Conservation (phyloP, 192 early-diverging fungal genomes). For the Umbelopsis ramanniana region DNA sequence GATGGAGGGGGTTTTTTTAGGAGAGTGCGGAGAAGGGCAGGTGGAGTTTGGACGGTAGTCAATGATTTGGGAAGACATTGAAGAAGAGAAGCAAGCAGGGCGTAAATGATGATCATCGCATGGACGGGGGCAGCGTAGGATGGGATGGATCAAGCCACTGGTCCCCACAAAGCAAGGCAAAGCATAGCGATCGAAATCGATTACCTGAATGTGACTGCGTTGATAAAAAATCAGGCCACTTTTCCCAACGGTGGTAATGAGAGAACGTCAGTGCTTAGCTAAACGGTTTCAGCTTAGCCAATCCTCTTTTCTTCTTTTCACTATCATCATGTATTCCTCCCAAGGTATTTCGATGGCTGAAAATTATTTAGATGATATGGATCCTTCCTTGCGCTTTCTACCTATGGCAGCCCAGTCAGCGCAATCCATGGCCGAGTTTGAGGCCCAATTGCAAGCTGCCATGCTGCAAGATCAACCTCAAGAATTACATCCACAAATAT, state of each 20-base stretch:
- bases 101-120: neutral
- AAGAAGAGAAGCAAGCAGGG: neutral
- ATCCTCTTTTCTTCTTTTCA: neutral
- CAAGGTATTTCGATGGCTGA: slow-evolving; percentile 7
- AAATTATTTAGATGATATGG: slow-evolving; percentile 7
- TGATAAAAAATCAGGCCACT: slow-evolving; percentile 14
- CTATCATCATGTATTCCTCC: slow-evolving; percentile 1
- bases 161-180: too few species aligned
- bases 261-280: neutral
- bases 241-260: neutral
- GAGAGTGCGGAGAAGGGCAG: slow-evolving; percentile 4
- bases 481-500: neutral
- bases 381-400: neutral
- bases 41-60: slow-evolving; percentile 12
- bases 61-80: neutral
- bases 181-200: too few species aligned
- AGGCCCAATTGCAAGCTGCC: slow-evolving; percentile 5
- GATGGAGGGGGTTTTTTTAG: neutral
- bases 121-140: too few species aligned
- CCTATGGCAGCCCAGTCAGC: neutral
- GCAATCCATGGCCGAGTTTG: slow-evolving; percentile 12
- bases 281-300: neutral
- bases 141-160: too few species aligned
- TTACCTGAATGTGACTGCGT: neutral
- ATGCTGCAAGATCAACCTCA: neutral